Conservation (phyloP, 768 basidiomycete genomes). For the Mycena capillaripes region DNA sequence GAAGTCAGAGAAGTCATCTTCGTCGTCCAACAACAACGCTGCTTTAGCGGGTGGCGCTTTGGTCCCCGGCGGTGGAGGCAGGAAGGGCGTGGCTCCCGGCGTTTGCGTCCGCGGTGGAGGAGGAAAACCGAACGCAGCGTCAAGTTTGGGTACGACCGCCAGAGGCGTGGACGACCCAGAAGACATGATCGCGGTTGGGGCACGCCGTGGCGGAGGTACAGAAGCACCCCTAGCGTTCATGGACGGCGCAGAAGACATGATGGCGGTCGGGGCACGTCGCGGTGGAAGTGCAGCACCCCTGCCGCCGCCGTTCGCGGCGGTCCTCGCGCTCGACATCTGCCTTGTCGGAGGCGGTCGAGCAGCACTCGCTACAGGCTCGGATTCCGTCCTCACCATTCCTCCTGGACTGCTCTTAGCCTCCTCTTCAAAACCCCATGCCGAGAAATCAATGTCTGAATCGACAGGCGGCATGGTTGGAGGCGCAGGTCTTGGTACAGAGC, state of each 20-base stretch:
- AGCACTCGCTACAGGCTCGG: constrained; percentile 7
- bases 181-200: constrained; percentile 36
- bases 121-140: constrained; percentile 31
- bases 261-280: too few relatives aligned
- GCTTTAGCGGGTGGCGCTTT: constrained; percentile 40
- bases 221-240: constrained; percentile 15
- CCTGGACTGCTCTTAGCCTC: constrained; percentile 31
- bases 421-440: constrained; percentile 35
- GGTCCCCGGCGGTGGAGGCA: constrained; percentile 46
- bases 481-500: constrained; percentile 15
- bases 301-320: not conserved
- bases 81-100: constrained; percentile 40
- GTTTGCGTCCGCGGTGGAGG: constrained; percentile 37
- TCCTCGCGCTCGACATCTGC: constrained; percentile 22
- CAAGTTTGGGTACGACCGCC: constrained; percentile 36
- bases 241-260: too few relatives aligned
- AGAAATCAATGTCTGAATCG: constrained; percentile 33
- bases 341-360: not conserved
- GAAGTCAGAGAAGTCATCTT: constrained; percentile 72
- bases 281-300: too few relatives aligned
- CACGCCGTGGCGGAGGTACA: constrained; percentile 41
- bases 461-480: constrained; percentile 21
- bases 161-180: constrained; percentile 32
- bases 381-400: constrained; percentile 15
- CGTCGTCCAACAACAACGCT: constrained; percentile 48